Percentiles rank a stretch among this genome's conserved stretches.
phyloP scores from a whole-genome alignment of 73 alveolate genomes.

The Symbiodinium natans region DNA sequence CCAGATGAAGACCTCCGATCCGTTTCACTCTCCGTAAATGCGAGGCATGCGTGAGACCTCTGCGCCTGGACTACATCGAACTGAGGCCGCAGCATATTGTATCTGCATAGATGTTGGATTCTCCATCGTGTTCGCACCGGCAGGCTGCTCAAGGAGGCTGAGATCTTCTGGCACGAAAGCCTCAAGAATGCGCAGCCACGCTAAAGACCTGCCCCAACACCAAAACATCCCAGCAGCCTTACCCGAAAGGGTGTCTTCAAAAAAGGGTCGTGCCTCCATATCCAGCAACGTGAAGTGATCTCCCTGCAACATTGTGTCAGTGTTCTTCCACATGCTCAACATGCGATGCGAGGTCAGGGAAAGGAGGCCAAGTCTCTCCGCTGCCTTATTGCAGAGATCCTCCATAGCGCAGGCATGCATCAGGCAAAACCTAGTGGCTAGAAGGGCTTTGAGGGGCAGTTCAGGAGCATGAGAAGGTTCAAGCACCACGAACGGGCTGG shows the following conservation, averaged over 20 bases:
- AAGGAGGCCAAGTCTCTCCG: not conserved
- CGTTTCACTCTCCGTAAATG: not conserved
- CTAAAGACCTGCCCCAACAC: no score
- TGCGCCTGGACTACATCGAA: no score
- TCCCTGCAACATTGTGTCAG: no score
- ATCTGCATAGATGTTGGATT: not conserved
- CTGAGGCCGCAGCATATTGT: not conserved
- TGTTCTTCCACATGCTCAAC: no score
- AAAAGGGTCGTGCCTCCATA: constrained; percentile 42
- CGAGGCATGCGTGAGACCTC: no score
- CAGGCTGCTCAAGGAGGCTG: not conserved
- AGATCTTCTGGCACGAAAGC: not conserved
- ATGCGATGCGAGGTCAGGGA: no score
- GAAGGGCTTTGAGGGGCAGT: not conserved
- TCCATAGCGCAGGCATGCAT: constrained; percentile 71
- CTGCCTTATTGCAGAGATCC: constrained; percentile 56
- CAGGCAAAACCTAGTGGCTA: constrained; percentile 74
- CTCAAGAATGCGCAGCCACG: not conserved
- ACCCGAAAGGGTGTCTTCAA: no score
- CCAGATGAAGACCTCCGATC: constrained; percentile 37
- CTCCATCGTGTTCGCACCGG: not conserved
- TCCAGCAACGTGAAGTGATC: constrained; percentile 49
- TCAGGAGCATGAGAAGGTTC: not conserved
- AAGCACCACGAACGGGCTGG: not conserved
- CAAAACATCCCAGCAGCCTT: no score